These are phyloP conservation scores for Phytopythium vexans DNA, from an alignment of 352 stramenopile genomes.

Conservation along the genomic window DNA sequence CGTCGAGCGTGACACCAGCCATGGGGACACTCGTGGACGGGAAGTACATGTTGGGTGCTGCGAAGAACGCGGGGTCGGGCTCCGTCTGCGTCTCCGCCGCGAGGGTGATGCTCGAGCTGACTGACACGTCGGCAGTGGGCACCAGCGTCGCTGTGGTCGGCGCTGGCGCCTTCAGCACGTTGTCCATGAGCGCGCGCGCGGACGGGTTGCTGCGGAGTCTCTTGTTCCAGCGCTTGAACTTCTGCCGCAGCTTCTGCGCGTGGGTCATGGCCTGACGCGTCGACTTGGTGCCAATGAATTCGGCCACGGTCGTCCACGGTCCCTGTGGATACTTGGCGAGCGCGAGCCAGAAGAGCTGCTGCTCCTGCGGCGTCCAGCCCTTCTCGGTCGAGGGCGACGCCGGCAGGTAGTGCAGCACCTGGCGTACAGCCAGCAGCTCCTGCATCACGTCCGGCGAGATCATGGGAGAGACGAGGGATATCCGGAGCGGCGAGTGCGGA, in stretches of 20 bases:
- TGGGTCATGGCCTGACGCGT: conserved; percentile 58
- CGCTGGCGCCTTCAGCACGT: background rate
- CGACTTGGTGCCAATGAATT: conserved; percentile 49
- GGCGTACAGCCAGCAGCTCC: conserved; percentile 25
- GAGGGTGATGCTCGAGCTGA: conserved; percentile 2
- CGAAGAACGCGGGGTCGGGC: background rate
- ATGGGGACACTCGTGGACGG: background rate
- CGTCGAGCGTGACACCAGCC: background rate
- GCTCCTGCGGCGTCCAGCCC: conserved; percentile 21
- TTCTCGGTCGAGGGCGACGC: conserved; percentile 25
- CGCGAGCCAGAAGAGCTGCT: conserved; percentile 34
- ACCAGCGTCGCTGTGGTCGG: background rate
- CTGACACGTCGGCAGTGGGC: background rate
- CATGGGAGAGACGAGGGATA: conserved; percentile 7
- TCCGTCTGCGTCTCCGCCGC: conserved; percentile 3
- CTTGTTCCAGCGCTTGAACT: conserved; percentile 34
- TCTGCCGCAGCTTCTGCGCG: conserved; percentile 55
- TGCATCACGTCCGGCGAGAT: conserved; percentile 36
- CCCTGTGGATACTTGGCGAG: conserved; percentile 40
- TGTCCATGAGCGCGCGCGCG: conserved; percentile 21
- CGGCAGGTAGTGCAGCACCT: conserved; percentile 36
- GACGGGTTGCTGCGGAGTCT: conserved; percentile 24
- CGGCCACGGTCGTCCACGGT: conserved; percentile 46
- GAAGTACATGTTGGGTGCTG: conserved; percentile 1
- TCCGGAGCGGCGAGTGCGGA: conserved; percentile 1